These are phyloP conservation scores for Primulina tabacum DNA, from an alignment of 257 asterid genomes.

Conservation along the genomic window DNA sequence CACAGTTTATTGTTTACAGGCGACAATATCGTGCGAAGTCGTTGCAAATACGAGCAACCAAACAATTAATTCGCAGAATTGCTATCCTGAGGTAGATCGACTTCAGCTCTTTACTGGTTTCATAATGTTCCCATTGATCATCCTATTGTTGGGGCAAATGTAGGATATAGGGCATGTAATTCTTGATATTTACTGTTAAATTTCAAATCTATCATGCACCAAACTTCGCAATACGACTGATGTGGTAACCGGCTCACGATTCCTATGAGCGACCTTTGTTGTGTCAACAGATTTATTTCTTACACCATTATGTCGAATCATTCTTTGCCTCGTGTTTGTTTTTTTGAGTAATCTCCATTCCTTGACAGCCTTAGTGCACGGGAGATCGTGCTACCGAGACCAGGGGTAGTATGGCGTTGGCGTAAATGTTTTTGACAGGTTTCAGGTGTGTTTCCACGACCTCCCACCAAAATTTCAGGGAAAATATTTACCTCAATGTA, in stretches of 20 bases:
- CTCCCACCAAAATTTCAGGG: not conserved
- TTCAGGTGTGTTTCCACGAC: not conserved
- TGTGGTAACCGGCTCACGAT: not conserved
- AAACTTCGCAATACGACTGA: not conserved
- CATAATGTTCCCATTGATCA: too few species aligned
- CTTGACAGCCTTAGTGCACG: not conserved
- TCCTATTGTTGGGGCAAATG: too few species aligned
- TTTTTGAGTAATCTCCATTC: not conserved
- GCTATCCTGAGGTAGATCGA: slow-evolving; percentile 60
- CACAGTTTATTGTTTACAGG: slow-evolving; percentile 25
- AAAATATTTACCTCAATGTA: not conserved
- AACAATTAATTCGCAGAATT: slow-evolving; percentile 40
- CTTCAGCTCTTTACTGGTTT: not conserved
- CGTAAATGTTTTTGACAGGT: not conserved
- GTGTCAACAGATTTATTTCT: not conserved
- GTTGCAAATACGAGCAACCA: slow-evolving; percentile 38
- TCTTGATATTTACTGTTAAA: not conserved
- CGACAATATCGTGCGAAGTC: slow-evolving; percentile 39
- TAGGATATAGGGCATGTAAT: not conserved
- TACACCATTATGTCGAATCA: not conserved
- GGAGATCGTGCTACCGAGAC: not conserved
- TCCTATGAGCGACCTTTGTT: too few species aligned
- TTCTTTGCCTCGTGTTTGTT: not conserved
- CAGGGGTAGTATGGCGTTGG: not conserved
- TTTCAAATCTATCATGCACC: not conserved